Conservation (phyloP, 169 alveolate genomes). For the Babesia caballi region DNA sequence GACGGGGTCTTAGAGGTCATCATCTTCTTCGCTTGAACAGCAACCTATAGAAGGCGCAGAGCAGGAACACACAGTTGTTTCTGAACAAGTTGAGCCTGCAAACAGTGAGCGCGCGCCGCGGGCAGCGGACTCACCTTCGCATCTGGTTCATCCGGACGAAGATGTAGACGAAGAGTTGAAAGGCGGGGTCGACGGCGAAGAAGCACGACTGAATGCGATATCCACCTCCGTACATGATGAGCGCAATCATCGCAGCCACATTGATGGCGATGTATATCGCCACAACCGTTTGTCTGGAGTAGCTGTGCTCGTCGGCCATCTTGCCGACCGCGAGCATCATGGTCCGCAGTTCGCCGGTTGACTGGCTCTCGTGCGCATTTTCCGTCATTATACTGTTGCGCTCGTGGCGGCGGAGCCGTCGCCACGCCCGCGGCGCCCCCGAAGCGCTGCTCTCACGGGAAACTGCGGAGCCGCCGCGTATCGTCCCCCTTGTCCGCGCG, state of each 20-base stretch:
- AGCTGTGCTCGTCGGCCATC: not conserved
- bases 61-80: slow-evolving; percentile 6
- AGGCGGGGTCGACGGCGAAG: not conserved
- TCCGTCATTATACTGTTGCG: too few species aligned
- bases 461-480: too few species aligned
- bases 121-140: not conserved
- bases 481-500: too few species aligned
- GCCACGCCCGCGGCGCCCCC: too few species aligned
- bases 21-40: not conserved
- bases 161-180: not conserved
- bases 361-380: too few species aligned
- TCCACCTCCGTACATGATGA: too few species aligned
- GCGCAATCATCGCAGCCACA: not conserved
- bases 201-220: too few species aligned
- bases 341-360: too few species aligned
- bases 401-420: too few species aligned
- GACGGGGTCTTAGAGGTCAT: too few species aligned
- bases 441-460: too few species aligned
- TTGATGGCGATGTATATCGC: not conserved
- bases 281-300: too few species aligned
- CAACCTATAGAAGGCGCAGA: not conserved
- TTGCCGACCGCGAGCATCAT: not conserved
- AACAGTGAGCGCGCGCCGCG: not conserved
- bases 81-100: slow-evolving; percentile 5
- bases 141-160: slow-evolving; percentile 15